These are phyloP conservation scores for Populus deltoides DNA, from an alignment of 345 rosid genomes.

Conservation along the genomic window DNA sequence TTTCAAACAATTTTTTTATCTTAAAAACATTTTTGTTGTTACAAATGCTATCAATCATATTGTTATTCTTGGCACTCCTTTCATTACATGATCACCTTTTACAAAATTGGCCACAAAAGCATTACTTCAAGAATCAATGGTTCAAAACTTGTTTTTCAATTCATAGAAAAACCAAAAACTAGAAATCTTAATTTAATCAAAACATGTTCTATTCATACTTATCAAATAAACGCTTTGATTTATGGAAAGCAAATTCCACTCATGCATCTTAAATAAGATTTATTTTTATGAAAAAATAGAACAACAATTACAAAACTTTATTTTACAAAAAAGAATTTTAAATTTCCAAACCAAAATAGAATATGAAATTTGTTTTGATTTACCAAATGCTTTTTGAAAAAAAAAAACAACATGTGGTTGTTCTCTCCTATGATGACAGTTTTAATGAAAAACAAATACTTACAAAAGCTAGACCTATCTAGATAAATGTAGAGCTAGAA, in stretches of 20 bases:
- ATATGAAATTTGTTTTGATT: too few species aligned
- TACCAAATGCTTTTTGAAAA: too few species aligned
- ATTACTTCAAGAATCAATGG: not conserved
- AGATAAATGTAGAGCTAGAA: not conserved
- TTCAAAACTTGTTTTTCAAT: not conserved
- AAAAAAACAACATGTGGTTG: too few species aligned
- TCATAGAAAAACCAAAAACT: not conserved
- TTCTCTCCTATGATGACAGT: too few species aligned
- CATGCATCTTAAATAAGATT: not conserved
- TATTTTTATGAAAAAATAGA: not conserved
- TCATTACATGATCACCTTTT: not conserved
- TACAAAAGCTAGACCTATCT: not conserved
- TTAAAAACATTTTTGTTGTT: too few species aligned
- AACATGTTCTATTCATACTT: too few species aligned
- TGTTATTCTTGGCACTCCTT: not conserved
- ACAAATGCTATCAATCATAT: not conserved
- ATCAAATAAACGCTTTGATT: too few species aligned
- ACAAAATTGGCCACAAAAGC: not conserved
- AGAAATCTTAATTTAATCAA: not conserved
- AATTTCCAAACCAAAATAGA: not conserved
- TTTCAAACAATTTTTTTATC: not conserved
- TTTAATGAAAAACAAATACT: not conserved
- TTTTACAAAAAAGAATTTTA: not conserved
- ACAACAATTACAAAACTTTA: too few species aligned
- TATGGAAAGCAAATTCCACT: too few species aligned